These are phyloP conservation scores for Penicillium expansum DNA, from an alignment of 2,329 filamentous ascomycete species.

Conservation along the genomic window DNA sequence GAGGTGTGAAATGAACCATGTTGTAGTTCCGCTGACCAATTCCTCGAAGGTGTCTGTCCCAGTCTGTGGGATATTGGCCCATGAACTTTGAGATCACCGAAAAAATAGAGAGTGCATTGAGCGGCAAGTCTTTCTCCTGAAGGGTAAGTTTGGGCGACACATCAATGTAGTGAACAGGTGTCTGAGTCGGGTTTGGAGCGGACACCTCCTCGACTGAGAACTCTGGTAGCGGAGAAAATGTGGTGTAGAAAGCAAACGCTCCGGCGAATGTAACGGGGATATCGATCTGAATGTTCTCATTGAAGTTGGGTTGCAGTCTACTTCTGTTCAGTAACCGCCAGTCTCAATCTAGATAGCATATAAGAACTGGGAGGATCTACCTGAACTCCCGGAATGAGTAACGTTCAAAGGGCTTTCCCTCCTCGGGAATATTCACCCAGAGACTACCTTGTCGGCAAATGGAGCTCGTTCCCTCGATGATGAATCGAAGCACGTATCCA, in stretches of 20 bases:
- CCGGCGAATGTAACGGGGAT: constrained; percentile 79
- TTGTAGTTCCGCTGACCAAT: constrained; percentile 94
- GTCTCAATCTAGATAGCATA: constrained; percentile 1
- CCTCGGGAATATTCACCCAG: constrained; percentile 90
- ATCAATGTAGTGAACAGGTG: constrained; percentile 85
- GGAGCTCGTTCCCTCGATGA: constrained; percentile 90
- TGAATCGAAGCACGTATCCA: constrained; percentile 76
- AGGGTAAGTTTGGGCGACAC: constrained; percentile 78
- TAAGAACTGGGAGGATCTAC: constrained; percentile 51
- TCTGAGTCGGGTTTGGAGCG: constrained; percentile 60
- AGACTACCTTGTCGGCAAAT: constrained; percentile 92
- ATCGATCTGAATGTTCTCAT: constrained; percentile 84
- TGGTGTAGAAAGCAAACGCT: constrained; percentile 91
- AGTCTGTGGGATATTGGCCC: constrained; percentile 85
- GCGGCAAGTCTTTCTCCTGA: constrained; percentile 69
- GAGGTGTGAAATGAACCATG: constrained; percentile 96
- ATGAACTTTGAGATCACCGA: constrained; percentile 98
- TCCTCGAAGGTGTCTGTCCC: constrained; percentile 82
- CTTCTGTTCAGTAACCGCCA: constrained; percentile 18
- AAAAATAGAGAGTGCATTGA: constrained; percentile 86
- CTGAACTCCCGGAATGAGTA: constrained; percentile 82
- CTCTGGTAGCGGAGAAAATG: constrained; percentile 80
- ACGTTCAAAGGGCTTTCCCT: constrained; percentile 72
- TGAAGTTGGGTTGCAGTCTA: constrained; percentile 85
- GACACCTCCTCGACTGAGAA: constrained; percentile 60